Evolutionary conservation across 2,329 filamentous ascomycete species (phyloP), one percentile per base, ranked within the genome.

Genomic region (Stachybotrys elegans): DNA sequence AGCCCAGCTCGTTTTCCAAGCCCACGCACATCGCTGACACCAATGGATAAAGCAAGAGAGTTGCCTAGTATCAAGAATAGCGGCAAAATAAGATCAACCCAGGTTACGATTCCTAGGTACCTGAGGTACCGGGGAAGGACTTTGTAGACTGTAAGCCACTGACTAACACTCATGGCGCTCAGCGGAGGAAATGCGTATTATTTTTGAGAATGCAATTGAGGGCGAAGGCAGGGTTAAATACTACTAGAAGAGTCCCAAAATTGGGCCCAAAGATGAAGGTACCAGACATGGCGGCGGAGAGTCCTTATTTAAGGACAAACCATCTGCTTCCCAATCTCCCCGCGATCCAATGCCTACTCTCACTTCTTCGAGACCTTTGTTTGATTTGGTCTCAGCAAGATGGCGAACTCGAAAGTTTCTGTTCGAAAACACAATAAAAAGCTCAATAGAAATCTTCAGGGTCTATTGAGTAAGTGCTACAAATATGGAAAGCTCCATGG

Each of bases 381-480:
- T 29, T 29, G 25, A 29, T 14, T 29, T 29, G n/a, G 25, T 29
- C 25, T 29, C 8, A 29, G 25, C 25, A 29, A 29, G 8, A 29
- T 29, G 25, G 25, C 14, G 25, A 29, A 29, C 25, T 29, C 25
- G 25, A 29, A 29, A 29, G 25, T 14, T 35, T 35, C 32, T 19
- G 17, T 35, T 35, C 12, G 32, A 35, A 35, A 35, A 19, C 32
- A 35, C 17, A 35, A 35, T 19, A 35, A 35, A 19, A 35, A 35
- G 32, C 32, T 35, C 32, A 35, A 35, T 35, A 35, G 32, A 19
- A 35, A 35, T 35, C 17, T 35, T 35, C 32, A 35, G 12, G 32
- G 32, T 19, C 32, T 35, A 35, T 35, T 35, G 32, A 35, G 32
- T 19, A 35, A 35, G 17, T 13, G 12, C 17, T 35, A 35, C 17